phyloP scores from a whole-genome alignment of 2,329 filamentous ascomycete genomes.

The Alternaria hordeiaustralica region DNA sequence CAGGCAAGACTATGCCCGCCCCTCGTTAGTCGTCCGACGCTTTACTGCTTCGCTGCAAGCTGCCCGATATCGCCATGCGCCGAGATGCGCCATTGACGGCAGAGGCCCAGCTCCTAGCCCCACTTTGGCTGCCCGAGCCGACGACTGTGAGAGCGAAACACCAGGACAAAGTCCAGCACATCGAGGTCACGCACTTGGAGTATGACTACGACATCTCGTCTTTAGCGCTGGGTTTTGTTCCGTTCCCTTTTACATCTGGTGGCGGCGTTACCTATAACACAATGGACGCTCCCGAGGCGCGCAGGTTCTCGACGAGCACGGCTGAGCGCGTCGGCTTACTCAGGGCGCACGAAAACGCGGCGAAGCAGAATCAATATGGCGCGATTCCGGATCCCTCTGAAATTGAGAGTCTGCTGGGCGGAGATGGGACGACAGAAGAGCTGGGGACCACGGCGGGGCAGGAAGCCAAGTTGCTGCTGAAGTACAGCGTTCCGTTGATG shows the following conservation, averaged over 20 bases:
- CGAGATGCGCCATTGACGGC: conserved; percentile 14
- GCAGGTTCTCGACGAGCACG: conserved; percentile 39
- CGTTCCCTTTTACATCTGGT: conserved; percentile 29
- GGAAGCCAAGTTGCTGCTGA: conserved; percentile 45
- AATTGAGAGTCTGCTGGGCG: conserved; percentile 34
- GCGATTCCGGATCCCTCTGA: conserved; percentile 34
- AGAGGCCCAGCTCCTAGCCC: conserved; percentile 18
- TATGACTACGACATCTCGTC: conserved; percentile 31
- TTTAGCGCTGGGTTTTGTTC: conserved; percentile 29
- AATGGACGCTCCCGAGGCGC: conserved; percentile 42
- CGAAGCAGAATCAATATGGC: conserved; percentile 36
- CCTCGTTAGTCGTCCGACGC: conserved; percentile 11
- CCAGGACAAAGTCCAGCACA: conserved; percentile 3
- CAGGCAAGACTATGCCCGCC: conserved; percentile 12
- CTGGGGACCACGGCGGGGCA: conserved; percentile 31
- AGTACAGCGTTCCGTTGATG: conserved; percentile 58
- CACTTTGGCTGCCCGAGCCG: conserved; percentile 14
- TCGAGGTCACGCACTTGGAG: conserved; percentile 2
- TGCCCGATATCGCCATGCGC: conserved; percentile 20
- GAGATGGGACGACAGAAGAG: conserved; percentile 27
- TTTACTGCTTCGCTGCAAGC: conserved; percentile 18
- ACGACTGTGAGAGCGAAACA: conserved; percentile 4
- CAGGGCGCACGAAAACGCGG: conserved; percentile 24
- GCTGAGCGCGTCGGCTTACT: conserved; percentile 36
- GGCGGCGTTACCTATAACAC: conserved; percentile 24